Conservation (phyloP, 2,329 filamentous ascomycete genomes). For the Aspergillus awamori region DNA sequence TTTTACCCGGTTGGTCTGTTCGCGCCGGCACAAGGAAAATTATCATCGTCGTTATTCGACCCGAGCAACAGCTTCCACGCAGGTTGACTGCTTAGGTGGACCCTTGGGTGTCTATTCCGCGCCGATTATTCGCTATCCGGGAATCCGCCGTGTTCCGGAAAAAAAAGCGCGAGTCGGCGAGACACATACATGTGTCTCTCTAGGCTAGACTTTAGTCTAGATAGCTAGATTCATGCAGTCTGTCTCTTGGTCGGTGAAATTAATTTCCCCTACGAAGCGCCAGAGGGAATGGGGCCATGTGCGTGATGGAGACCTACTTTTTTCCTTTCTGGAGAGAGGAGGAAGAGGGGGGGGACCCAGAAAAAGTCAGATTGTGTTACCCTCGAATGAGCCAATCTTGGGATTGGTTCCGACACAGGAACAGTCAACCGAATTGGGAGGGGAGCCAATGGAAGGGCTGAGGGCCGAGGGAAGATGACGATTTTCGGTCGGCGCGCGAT, state of each 20-base stretch:
- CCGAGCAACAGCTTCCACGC: background rate
- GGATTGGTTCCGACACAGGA: slow-evolving; percentile 4
- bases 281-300: slow-evolving; percentile 1
- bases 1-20: slow-evolving; percentile 7
- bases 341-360: background rate
- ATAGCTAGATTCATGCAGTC: background rate
- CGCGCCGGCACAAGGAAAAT: background rate
- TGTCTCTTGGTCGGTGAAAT: background rate
- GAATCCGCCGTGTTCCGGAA: background rate
- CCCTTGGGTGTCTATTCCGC: background rate
- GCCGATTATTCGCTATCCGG: background rate
- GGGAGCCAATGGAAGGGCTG: background rate
- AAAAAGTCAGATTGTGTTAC: slow-evolving; percentile 7
- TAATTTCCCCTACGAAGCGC: background rate
- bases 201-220: no score
- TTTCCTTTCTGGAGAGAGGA: no score
- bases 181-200: background rate
- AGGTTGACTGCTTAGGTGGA: background rate
- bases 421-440: background rate
- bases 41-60: background rate
- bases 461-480: slow-evolving; percentile 10
- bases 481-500: slow-evolving; percentile 12
- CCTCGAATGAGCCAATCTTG: background rate
- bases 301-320: background rate
- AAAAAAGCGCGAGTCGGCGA: background rate